phyloP scores from a whole-genome alignment of 805 yeast species.

The Yamadazyma paraphyllophila region DNA sequence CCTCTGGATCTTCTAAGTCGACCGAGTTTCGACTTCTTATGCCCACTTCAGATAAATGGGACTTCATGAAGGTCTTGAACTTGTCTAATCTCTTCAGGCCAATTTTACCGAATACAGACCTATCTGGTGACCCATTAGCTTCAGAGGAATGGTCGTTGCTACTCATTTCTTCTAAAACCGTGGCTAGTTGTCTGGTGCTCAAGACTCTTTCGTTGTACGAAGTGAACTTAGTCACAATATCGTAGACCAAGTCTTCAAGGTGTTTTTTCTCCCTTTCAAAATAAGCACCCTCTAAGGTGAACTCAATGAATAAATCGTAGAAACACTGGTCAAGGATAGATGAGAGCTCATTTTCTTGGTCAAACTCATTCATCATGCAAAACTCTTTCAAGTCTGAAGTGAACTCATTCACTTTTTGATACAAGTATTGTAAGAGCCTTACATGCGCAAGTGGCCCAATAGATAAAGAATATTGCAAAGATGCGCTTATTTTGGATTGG shows the following conservation, averaged over 20 bases:
- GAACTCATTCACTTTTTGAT: constrained; percentile 54
- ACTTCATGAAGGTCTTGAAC: constrained; percentile 56
- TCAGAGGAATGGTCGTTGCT: constrained; percentile 22
- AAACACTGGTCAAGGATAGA: constrained; percentile 65
- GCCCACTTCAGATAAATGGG: constrained; percentile 35
- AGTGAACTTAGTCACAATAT: constrained; percentile 46
- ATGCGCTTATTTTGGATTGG: constrained; percentile 51
- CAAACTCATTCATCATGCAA: constrained; percentile 47
- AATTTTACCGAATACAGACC: constrained; percentile 25
- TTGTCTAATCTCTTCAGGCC: constrained; percentile 50
- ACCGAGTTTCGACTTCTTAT: constrained; percentile 16
- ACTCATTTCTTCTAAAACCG: constrained; percentile 33
- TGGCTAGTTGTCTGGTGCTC: constrained; percentile 33
- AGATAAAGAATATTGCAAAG: constrained; percentile 62
- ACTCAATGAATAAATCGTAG: constrained; percentile 71
- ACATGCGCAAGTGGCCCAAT: constrained; percentile 69
- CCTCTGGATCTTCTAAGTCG: constrained; percentile 19
- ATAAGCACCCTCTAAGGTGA: constrained; percentile 63
- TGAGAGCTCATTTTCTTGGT: constrained; percentile 44
- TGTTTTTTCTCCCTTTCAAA: constrained; percentile 69
- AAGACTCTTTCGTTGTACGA: constrained; percentile 32
- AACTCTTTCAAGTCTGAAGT: constrained; percentile 65
- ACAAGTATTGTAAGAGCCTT: constrained; percentile 69
- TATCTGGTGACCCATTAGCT: constrained; percentile 13
- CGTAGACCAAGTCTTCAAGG: constrained; percentile 52